Evolutionary conservation across 176 grass and related monocot species (phyloP).

Genomic region (Oryza australiensis): DNA sequence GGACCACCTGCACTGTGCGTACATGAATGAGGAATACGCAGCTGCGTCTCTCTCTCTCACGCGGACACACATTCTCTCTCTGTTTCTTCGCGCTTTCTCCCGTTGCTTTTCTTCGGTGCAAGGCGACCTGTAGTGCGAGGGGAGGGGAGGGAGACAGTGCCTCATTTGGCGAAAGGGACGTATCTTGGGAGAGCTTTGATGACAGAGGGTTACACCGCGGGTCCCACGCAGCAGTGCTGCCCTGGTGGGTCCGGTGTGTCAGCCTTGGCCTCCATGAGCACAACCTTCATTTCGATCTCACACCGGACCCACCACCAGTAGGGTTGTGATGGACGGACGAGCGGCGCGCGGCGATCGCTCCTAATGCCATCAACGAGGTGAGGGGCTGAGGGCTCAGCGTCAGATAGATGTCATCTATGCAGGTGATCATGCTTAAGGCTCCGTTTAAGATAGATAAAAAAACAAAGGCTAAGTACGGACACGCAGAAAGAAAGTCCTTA

Average conservation of each 20-base stretch:
- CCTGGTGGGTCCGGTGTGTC: not conserved
- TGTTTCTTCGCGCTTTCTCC: not conserved
- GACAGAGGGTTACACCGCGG: not conserved
- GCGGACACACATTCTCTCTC: not conserved
- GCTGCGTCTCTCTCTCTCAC: not conserved
- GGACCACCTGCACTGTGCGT: constrained; percentile 31
- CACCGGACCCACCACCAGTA: not conserved
- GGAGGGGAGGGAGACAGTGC: constrained; percentile 8
- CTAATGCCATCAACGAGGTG: no score
- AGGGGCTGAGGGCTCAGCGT: not conserved
- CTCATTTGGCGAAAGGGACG: constrained; percentile 56
- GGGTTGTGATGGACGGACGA: no score
- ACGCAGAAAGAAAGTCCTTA: no score
- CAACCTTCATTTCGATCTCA: not conserved
- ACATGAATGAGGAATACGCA: not conserved
- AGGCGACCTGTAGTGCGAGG: not conserved
- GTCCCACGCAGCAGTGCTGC: not conserved
- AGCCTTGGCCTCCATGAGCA: not conserved
- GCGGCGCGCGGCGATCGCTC: no score
- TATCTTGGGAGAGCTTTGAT: constrained; percentile 23
- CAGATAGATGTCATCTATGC: no score
- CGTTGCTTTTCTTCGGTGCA: constrained; percentile 9
- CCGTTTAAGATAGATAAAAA: no score
- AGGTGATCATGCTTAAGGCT: no score
- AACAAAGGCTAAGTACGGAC: no score